These are phyloP conservation scores for Lodderomyces jiufengensis DNA, from an alignment of 1,139 yeast genomes.

Conservation along the genomic window DNA sequence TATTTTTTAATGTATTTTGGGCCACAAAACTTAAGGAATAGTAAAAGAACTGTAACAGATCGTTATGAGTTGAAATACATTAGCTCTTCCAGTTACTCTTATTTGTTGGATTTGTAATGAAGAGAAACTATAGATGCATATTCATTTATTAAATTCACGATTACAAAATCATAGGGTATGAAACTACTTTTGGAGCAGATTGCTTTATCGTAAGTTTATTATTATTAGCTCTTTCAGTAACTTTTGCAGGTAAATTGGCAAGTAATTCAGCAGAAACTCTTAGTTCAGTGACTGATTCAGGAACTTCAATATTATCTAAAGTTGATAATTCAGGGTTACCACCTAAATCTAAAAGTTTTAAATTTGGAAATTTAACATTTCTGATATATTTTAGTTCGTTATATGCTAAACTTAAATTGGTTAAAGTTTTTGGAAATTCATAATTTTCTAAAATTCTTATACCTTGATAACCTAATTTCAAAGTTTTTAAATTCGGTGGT, in stretches of 20 bases:
- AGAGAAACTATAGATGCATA: no score
- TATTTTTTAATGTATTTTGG: no score
- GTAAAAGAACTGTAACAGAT: no score
- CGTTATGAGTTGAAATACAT: no score
- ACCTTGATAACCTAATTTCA: constrained; percentile 40
- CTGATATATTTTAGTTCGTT: constrained; percentile 40
- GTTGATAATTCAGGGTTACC: constrained; percentile 42
- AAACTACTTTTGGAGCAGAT: constrained; percentile 13
- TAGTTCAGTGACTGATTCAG: constrained; percentile 36
- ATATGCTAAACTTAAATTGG: constrained; percentile 34
- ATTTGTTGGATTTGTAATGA: no score
- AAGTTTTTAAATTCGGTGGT: constrained; percentile 34
- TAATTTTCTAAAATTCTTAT: constrained; percentile 37
- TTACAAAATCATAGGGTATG: no score
- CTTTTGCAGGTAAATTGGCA: constrained; percentile 35
- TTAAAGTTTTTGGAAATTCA: constrained; percentile 37
- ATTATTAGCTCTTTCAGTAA: constrained; percentile 42
- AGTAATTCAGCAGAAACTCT: constrained; percentile 36
- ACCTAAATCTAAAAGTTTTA: constrained; percentile 37
- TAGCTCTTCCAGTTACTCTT: no score
- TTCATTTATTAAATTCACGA: no score
- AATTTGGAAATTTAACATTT: constrained; percentile 36
- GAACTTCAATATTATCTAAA: constrained; percentile 37
- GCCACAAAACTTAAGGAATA: no score
- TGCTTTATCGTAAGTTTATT: constrained; percentile 29